Conservation (phyloP, 257 asterid genomes). For the Striga asiatica region DNA sequence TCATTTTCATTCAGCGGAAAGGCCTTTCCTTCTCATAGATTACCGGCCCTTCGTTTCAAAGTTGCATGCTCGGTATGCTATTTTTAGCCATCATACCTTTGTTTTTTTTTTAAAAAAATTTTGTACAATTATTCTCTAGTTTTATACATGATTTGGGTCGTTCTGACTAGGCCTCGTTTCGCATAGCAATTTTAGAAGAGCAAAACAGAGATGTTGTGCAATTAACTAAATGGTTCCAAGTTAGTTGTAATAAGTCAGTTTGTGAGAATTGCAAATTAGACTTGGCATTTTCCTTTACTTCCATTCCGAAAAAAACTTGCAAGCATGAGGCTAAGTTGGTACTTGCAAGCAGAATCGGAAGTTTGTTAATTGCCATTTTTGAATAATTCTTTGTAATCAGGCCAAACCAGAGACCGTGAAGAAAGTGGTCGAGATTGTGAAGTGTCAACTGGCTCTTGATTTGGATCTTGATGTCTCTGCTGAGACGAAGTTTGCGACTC, state of each 20-base stretch:
- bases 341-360: too few relatives aligned
- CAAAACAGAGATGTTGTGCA: too few relatives aligned
- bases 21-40: constrained; percentile 29
- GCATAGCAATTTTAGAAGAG: too few relatives aligned
- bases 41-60: constrained; percentile 43
- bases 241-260: too few relatives aligned
- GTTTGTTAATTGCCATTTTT: neutral
- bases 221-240: too few relatives aligned
- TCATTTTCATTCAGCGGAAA: constrained; percentile 38
- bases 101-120: neutral
- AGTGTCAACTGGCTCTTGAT: constrained; percentile 78
- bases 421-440: constrained; percentile 76
- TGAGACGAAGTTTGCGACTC: constrained; percentile 58
- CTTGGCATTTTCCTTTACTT: too few relatives aligned
- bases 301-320: too few relatives aligned
- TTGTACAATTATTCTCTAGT: neutral
- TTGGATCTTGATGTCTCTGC: constrained; percentile 46
- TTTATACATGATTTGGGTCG: neutral
- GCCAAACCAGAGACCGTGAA: constrained; percentile 82
- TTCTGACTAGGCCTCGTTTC: too few relatives aligned
- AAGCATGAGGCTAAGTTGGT: too few relatives aligned
- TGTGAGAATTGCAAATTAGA: too few relatives aligned
- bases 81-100: neutral
- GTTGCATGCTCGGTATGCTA: constrained; percentile 49
- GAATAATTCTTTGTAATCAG: constrained; percentile 29